Percentiles rank a stretch among this genome's conserved stretches.
Evolutionary conservation across 495 filamentous ascomycete genomes (phyloP).

Genomic region (Venustampulla echinocandica): DNA sequence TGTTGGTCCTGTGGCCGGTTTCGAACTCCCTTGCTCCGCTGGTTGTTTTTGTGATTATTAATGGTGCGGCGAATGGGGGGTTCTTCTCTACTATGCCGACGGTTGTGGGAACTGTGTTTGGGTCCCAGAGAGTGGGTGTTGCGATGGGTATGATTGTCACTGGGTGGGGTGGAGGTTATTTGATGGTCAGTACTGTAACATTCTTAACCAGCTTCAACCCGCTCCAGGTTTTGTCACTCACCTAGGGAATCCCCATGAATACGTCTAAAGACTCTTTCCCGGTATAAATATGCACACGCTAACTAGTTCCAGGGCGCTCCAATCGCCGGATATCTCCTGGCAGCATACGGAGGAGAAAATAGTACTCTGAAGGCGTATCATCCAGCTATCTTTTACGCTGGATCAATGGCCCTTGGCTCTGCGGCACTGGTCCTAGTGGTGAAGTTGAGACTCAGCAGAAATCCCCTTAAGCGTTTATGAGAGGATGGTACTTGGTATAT

Average conservation of each 20-base stretch:
- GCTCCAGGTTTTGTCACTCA: slow-evolving; percentile 10
- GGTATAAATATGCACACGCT: too few species aligned
- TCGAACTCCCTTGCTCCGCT: slow-evolving; percentile 54
- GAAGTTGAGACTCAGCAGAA: slow-evolving; percentile 24
- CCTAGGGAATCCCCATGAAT: background rate
- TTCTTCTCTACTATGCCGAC: slow-evolving; percentile 66
- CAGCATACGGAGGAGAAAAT: slow-evolving; percentile 41
- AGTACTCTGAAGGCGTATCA: slow-evolving; percentile 41
- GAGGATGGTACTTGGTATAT: too few species aligned
- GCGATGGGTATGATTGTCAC: slow-evolving; percentile 55
- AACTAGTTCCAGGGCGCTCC: slow-evolving; percentile 50
- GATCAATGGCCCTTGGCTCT: slow-evolving; percentile 28
- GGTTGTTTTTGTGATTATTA: slow-evolving; percentile 59
- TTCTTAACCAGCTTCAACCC: too few species aligned
- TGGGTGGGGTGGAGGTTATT: slow-evolving; percentile 51
- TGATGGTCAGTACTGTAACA: slow-evolving; percentile 39
- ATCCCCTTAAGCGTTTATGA: slow-evolving; percentile 26
- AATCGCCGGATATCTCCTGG: slow-evolving; percentile 50
- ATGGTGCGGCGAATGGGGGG: slow-evolving; percentile 58
- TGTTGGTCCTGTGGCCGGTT: slow-evolving; percentile 56
- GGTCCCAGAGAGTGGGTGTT: slow-evolving; percentile 42
- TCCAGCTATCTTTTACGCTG: slow-evolving; percentile 52
- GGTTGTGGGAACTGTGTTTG: slow-evolving; percentile 49
- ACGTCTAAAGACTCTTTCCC: background rate
- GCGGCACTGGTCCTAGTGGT: slow-evolving; percentile 23